phyloP scores from a whole-genome alignment of 148 eudicot genomes.

The Vaccinium vitisidaea region DNA sequence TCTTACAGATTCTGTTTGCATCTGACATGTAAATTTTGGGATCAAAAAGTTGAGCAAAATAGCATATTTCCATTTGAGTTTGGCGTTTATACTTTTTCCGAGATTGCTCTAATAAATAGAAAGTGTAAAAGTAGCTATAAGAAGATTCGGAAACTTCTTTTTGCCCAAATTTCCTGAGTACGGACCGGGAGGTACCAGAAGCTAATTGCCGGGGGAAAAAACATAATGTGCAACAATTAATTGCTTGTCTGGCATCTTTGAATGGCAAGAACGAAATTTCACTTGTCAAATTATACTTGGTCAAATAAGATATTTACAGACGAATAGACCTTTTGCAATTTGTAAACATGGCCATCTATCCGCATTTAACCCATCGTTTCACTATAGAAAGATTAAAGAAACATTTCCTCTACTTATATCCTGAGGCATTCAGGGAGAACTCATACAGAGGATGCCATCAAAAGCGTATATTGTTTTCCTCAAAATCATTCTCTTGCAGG shows the following conservation, averaged over 20 bases:
- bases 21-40: not conserved
- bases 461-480: not conserved
- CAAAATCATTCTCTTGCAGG: not conserved
- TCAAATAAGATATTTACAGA: conserved; percentile 1
- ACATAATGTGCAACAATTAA: not conserved
- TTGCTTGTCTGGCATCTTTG: not conserved
- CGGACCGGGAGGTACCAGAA: not conserved
- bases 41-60: not conserved
- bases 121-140: not conserved
- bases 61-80: not conserved
- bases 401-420: not conserved
- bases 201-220: not conserved
- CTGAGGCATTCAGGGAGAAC: not conserved
- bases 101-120: not conserved
- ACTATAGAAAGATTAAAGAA: not conserved
- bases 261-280: not conserved
- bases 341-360: not conserved
- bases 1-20: not conserved
- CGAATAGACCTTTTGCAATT: not conserved
- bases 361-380: not conserved
- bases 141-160: not conserved
- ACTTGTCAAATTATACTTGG: not conserved
- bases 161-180: not conserved
- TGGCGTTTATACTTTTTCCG: not conserved
- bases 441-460: conserved; percentile 1